Conservation (phyloP, 106 monocot species). For the Dendrobium nobile region DNA sequence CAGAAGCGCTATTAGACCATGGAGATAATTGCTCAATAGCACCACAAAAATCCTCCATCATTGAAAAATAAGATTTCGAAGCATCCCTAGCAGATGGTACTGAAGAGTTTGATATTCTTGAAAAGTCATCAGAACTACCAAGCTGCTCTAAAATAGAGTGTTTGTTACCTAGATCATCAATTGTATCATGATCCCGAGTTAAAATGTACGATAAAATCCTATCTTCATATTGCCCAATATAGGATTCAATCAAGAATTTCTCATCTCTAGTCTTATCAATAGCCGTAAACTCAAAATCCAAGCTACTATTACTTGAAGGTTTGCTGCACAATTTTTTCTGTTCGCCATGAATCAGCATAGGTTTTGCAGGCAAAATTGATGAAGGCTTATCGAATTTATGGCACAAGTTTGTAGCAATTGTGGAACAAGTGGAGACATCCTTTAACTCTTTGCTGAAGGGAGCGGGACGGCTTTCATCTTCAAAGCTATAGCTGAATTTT, state of each 20-base stretch:
- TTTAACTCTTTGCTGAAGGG: neutral
- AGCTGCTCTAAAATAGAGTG: neutral
- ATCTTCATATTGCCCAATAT: slow-evolving; percentile 10
- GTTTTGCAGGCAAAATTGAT: neutral
- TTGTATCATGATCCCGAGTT: slow-evolving; percentile 3
- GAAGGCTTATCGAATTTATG: slow-evolving; percentile 4
- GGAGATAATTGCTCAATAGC: neutral
- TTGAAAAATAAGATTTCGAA: slow-evolving; percentile 5
- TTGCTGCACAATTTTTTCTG: neutral
- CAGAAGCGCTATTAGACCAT: neutral
- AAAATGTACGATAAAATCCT: slow-evolving; percentile 13
- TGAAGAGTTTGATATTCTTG: slow-evolving; percentile 2
- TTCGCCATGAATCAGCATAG: neutral
- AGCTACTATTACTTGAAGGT: neutral
- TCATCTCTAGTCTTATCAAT: neutral
- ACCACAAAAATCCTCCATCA: neutral
- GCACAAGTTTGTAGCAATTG: neutral
- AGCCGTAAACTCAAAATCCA: neutral
- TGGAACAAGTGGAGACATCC: neutral
- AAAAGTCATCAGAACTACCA: neutral
- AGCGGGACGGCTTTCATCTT: neutral
- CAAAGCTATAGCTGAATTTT: slow-evolving; percentile 2
- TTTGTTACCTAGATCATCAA: neutral
- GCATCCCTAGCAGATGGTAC: slow-evolving; percentile 4
- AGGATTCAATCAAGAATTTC: slow-evolving; percentile 1